phyloP scores from a whole-genome alignment of 805 yeast genomes.

The Saccharomycopsis sp. region DNA sequence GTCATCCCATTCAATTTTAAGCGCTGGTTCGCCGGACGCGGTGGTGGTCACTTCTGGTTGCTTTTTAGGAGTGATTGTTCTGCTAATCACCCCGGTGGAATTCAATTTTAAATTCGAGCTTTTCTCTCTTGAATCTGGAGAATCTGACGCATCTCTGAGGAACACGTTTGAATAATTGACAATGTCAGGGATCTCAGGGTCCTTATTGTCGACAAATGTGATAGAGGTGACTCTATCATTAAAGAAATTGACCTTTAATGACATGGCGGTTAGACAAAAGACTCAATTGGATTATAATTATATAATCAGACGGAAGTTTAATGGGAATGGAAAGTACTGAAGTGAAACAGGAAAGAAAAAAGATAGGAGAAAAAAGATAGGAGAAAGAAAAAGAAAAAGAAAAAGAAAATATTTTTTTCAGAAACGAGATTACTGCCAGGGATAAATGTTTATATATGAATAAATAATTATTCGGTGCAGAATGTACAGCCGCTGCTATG shows the following conservation, averaged over 20 bases:
- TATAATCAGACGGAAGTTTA: no score
- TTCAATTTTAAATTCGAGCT: constrained; percentile 54
- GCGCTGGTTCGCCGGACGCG: constrained; percentile 22
- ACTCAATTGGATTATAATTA: no score
- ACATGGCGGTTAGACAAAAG: neutral
- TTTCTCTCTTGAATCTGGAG: constrained; percentile 44
- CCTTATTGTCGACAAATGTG: constrained; percentile 16
- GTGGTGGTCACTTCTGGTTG: constrained; percentile 12
- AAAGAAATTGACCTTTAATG: constrained; percentile 20
- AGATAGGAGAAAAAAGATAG: no score
- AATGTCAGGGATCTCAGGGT: constrained; percentile 16
- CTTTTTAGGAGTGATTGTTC: constrained; percentile 31
- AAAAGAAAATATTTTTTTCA: no score
- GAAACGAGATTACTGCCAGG: no score
- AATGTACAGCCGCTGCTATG: no score
- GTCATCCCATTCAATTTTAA: constrained; percentile 44
- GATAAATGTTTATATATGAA: no score
- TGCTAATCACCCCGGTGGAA: constrained; percentile 45
- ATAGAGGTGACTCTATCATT: constrained; percentile 21
- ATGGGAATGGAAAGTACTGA: no score
- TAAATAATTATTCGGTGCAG: no score
- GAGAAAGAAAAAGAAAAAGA: no score
- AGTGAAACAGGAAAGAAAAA: no score
- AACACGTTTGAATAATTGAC: constrained; percentile 45
- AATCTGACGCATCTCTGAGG: constrained; percentile 57